Conservation (phyloP, 139 green algal genomes). For the Spirogloea muscicola region DNA sequence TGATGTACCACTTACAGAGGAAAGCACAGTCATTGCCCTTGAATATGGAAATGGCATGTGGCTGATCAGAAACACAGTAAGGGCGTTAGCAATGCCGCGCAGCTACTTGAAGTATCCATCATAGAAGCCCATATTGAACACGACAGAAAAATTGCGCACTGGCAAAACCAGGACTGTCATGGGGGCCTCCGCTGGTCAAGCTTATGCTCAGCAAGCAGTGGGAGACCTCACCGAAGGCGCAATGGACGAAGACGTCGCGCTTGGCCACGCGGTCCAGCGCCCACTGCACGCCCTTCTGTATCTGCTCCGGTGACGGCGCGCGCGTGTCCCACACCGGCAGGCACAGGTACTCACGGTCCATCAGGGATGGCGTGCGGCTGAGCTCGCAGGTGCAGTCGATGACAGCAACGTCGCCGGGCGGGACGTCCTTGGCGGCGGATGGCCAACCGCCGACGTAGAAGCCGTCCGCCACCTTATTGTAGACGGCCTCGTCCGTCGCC, state of each 20-base stretch:
- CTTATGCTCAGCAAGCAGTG: no score
- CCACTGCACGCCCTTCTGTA: background rate
- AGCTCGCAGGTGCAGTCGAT: conserved; percentile 1
- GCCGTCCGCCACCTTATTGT: background rate
- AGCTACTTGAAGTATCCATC: no score
- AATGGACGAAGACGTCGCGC: background rate
- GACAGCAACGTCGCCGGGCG: background rate
- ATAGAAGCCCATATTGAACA: no score
- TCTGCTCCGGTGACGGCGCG: background rate
- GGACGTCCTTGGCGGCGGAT: background rate
- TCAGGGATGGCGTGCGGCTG: background rate
- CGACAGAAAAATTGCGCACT: no score
- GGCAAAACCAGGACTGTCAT: no score
- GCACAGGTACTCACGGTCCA: background rate
- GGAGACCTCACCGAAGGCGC: background rate
- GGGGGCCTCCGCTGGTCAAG: no score
- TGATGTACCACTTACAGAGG: no score
- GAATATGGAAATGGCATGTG: no score
- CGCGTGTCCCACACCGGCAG: background rate
- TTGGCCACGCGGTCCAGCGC: background rate
- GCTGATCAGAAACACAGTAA: no score
- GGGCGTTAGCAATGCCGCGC: no score
- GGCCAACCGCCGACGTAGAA: background rate
- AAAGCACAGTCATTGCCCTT: no score
- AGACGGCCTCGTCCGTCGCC: background rate